Evolutionary conservation across 1,139 yeast species (phyloP).

Genomic region (Insectozyma bohioensis): DNA sequence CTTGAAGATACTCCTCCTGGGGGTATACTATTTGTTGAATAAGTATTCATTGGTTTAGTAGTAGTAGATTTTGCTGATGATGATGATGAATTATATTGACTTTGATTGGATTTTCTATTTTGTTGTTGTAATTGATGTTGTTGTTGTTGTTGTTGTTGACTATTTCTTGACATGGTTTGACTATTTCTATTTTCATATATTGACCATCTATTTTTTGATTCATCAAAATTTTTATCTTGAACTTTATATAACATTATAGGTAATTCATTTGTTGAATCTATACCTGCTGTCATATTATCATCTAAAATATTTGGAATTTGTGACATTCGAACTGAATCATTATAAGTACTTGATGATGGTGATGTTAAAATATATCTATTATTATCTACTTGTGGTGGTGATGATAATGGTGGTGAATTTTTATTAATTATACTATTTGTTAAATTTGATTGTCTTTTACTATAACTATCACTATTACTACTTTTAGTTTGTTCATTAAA

Average conservation of each 20-base stretch:
- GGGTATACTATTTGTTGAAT: background rate
- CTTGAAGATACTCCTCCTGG: conserved; percentile 3
- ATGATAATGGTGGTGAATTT: conserved; percentile 2
- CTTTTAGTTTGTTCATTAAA: conserved; percentile 13
- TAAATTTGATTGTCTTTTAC: conserved; percentile 2
- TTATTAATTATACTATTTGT: background rate
- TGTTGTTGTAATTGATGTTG: background rate
- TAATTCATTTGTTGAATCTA: conserved; percentile 26
- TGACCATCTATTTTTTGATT: conserved; percentile 27
- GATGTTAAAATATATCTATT: too few relatives aligned
- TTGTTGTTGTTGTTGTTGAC: too few relatives aligned
- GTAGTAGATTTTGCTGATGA: background rate
- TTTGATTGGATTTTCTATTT: background rate
- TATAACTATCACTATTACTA: conserved; percentile 4
- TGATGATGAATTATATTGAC: background rate
- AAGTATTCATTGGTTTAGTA: conserved; percentile 3
- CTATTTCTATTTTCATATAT: conserved; percentile 22
- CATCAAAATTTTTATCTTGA: conserved; percentile 25
- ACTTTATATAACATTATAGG: conserved; percentile 33
- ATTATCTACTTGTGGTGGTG: conserved; percentile 1
- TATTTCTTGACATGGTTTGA: too few relatives aligned
- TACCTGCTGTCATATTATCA: conserved; percentile 26
- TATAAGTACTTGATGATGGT: too few relatives aligned
- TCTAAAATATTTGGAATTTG: conserved; percentile 1
- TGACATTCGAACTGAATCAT: conserved; percentile 1